A percentile compares a stretch with the other conserved stretches of the same genome.
phyloP scores from a whole-genome alignment of 225 moss, liverwort and hornwort species.

The Antitrichia curtipendula region DNA sequence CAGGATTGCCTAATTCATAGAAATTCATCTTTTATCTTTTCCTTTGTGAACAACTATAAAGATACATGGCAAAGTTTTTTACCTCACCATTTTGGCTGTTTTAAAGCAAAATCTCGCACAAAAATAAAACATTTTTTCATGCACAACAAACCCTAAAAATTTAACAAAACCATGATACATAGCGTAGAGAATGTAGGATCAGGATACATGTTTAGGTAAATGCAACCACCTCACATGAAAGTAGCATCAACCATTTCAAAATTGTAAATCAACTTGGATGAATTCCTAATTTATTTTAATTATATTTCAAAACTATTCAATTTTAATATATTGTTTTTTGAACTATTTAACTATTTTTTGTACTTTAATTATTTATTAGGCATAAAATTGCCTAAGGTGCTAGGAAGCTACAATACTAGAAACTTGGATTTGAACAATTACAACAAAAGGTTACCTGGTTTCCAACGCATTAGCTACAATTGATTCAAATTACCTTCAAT shows the following conservation, averaged over 20 bases:
- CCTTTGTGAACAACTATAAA: background rate
- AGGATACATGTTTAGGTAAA: background rate
- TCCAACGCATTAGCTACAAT: background rate
- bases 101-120: background rate
- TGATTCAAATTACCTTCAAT: fast-evolving
- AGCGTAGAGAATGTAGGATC: background rate
- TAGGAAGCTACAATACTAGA: background rate
- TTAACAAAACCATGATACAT: background rate
- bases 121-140: background rate
- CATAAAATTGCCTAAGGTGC: no score
- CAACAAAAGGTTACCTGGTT: fast-evolving
- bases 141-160: fast-evolving
- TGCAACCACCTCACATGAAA: no score
- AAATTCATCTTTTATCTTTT: no score
- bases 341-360: no score
- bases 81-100: fast-evolving
- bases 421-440: fast-evolving
- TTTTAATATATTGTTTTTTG: no score
- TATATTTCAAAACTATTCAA: no score
- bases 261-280: no score
- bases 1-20: no score
- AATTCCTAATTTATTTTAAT: no score
- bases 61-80: background rate
- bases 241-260: no score
- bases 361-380: no score